Percentiles rank a stretch among this genome's conserved stretches.
Conservation (phyloP, 2,329 filamentous ascomycete genomes). For the Ascochyta fabae region DNA sequence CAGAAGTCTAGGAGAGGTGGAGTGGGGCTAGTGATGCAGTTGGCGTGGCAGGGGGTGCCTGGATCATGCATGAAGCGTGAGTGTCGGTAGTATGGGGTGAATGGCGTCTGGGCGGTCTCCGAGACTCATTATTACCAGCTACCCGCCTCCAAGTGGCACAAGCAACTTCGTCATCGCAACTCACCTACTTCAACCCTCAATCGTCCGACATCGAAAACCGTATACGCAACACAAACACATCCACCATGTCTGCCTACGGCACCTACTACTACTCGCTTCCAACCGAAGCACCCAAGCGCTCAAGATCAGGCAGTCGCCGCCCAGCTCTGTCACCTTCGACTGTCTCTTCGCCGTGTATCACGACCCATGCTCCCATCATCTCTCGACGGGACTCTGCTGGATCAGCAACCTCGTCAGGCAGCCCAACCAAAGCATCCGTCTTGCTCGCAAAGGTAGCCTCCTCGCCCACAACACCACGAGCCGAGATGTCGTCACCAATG, state of each 20-base stretch:
- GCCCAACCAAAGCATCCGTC: constrained; percentile 51
- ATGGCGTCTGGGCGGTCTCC: constrained; percentile 45
- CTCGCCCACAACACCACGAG: constrained; percentile 49
- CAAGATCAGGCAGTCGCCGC: constrained; percentile 48
- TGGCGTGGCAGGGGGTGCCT: constrained; percentile 37
- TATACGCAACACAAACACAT: constrained; percentile 21
- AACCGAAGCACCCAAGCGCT: constrained; percentile 43
- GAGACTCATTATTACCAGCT: constrained; percentile 42
- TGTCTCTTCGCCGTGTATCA: constrained; percentile 54
- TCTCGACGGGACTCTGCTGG: constrained; percentile 50
- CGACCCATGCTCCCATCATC: constrained; percentile 48
- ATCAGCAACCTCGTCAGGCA: constrained; percentile 40
- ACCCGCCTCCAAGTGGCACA: constrained; percentile 16
- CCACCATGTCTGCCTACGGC: constrained; percentile 44
- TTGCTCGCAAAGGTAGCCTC: constrained; percentile 54
- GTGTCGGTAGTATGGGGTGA: constrained; percentile 47
- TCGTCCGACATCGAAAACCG: constrained; percentile 20
- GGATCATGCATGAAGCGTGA: constrained; percentile 41
- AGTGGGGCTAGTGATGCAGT: constrained; percentile 48
- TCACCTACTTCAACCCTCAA: constrained; percentile 22
- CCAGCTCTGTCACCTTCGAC: constrained; percentile 55
- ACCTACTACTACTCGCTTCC: constrained; percentile 50
- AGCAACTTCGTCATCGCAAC: constrained; percentile 20
- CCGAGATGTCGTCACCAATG: constrained; percentile 42
- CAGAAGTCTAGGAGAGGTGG: constrained; percentile 36